A percentile compares a stretch with the other conserved stretches of the same genome.
Evolutionary conservation across 148 eudicot species (phyloP).

Genomic region (Fagopyrum homotropicum): DNA sequence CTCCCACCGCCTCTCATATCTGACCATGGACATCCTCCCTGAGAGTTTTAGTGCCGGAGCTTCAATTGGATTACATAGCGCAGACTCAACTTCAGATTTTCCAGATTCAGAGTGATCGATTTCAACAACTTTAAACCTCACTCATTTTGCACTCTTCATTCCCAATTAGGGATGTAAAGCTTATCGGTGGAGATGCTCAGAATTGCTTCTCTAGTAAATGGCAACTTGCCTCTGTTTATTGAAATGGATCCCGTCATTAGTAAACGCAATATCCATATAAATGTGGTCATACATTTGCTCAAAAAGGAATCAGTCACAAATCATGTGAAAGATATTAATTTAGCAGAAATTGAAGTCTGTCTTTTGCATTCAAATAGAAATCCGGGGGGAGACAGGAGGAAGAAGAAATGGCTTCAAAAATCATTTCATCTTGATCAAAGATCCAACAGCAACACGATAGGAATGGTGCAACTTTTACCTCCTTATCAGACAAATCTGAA

Average conservation of each 20-base stretch:
- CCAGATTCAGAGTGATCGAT: neutral
- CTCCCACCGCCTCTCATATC: no score
- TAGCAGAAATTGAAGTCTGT: neutral
- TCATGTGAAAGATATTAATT: neutral
- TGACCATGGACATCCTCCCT: no score
- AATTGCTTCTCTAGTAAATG: no score
- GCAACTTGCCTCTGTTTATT: neutral
- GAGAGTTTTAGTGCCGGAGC: no score
- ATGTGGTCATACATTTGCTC: no score
- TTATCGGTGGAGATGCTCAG: neutral
- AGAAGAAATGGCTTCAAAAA: neutral
- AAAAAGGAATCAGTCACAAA: no score
- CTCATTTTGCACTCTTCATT: slow-evolving; percentile 10
- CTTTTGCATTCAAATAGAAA: neutral
- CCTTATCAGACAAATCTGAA: neutral
- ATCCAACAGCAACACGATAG: no score
- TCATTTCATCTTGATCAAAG: no score
- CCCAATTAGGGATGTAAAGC: neutral
- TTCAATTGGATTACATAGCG: neutral
- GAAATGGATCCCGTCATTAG: neutral
- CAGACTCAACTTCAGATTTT: neutral
- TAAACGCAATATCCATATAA: neutral
- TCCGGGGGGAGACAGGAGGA: neutral
- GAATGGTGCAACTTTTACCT: neutral
- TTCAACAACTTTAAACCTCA: neutral